Conservation (phyloP, 768 basidiomycete species). For the Mycena vulgaris region DNA sequence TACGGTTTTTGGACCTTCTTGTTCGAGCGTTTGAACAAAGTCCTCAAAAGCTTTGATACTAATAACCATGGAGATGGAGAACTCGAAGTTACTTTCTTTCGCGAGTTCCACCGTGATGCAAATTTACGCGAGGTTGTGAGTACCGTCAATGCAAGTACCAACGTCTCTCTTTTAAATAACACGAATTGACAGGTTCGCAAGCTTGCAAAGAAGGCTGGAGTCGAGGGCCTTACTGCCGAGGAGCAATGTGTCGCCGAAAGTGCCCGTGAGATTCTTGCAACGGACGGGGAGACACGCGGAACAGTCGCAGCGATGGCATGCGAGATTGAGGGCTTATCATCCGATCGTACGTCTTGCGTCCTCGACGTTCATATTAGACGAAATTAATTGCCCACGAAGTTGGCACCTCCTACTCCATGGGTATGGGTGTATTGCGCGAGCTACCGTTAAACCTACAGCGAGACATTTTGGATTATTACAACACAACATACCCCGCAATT, state of each 20-base stretch:
- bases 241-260: constrained; percentile 6
- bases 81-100: constrained; percentile 47
- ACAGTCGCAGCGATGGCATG: constrained; percentile 7
- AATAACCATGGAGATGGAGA: constrained; percentile 47
- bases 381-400: neutral
- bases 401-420: constrained; percentile 4
- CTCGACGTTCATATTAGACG: neutral
- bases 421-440: neutral
- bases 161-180: neutral
- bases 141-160: neutral
- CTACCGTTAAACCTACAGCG: neutral
- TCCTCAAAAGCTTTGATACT: constrained; percentile 45
- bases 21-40: constrained; percentile 49
- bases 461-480: constrained; percentile 1
- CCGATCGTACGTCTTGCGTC: constrained; percentile 5
- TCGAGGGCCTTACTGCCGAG: constrained; percentile 3
- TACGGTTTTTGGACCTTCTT: constrained; percentile 51
- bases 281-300: constrained; percentile 1
- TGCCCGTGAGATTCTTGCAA: constrained; percentile 8
- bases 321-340: constrained; percentile 4
- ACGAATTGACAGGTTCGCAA: neutral
- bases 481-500: neutral
- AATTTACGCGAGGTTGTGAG: constrained; percentile 36
- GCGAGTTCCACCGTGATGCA: constrained; percentile 38
- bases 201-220: constrained; percentile 1